Conservation (phyloP, 768 basidiomycete species). For the Kwoniella sp. region DNA sequence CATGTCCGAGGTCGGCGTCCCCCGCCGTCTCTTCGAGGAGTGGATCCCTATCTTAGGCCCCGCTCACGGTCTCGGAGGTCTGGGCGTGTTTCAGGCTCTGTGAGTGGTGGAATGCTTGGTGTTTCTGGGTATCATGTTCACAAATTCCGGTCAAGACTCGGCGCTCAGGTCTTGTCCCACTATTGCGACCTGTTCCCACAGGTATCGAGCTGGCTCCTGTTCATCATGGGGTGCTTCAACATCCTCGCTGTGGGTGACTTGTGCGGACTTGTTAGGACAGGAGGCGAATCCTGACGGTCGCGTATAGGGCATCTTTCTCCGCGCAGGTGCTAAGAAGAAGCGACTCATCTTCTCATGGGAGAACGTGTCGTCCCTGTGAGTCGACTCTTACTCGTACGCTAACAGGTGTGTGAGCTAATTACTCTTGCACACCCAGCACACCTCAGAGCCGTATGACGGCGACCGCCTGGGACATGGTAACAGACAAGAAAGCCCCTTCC, state of each 20-base stretch:
- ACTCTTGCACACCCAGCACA: slow-evolving; percentile 21
- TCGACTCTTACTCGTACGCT: not conserved
- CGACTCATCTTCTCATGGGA: slow-evolving; percentile 47
- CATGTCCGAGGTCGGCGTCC: slow-evolving; percentile 79
- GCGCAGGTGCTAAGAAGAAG: slow-evolving; percentile 50
- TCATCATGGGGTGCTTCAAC: slow-evolving; percentile 85
- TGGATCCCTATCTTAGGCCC: slow-evolving; percentile 83
- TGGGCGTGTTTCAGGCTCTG: slow-evolving; percentile 84
- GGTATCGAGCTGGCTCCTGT: slow-evolving; percentile 86
- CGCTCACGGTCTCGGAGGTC: slow-evolving; percentile 75
- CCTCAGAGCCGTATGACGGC: slow-evolving; percentile 45
- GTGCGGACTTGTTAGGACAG: slow-evolving; percentile 59
- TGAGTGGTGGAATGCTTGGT: too few species aligned
- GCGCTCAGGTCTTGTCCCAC: slow-evolving; percentile 57
- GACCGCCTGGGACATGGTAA: slow-evolving; percentile 44
- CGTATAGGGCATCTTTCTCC: slow-evolving; percentile 33
- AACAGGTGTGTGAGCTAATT: slow-evolving; percentile 4
- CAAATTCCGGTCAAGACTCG: too few species aligned
- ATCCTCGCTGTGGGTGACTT: slow-evolving; percentile 55
- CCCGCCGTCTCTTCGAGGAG: slow-evolving; percentile 61
- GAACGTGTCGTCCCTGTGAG: slow-evolving; percentile 45
- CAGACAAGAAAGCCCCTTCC: slow-evolving; percentile 20
- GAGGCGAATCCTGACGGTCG: too few species aligned
- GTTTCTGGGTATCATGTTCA: too few species aligned
- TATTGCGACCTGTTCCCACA: slow-evolving; percentile 82